A percentile compares a stretch with the other conserved stretches of the same genome.
Evolutionary conservation across 441 rosid genomes (phyloP).

Genomic region (Manihot esculenta): DNA sequence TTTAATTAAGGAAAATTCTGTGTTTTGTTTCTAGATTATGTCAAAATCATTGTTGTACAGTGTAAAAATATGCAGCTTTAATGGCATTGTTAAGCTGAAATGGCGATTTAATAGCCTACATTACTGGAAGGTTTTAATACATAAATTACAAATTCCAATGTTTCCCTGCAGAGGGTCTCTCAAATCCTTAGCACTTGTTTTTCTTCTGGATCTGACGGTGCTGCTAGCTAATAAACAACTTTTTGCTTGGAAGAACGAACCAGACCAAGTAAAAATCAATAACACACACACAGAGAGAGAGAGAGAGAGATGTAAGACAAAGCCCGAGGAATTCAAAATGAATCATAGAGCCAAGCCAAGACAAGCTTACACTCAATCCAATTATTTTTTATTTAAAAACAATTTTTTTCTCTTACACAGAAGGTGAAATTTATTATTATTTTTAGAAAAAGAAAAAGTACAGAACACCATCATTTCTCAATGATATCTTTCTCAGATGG

Average conservation of each 20-base stretch:
- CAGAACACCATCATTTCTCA: conserved; percentile 87
- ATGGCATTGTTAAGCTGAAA: conserved; percentile 24
- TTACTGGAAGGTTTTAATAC: conserved; percentile 28
- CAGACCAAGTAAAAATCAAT: conserved; percentile 36
- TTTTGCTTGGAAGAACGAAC: conserved; percentile 78
- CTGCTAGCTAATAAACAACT: conserved; percentile 57
- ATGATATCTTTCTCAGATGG: conserved; percentile 57
- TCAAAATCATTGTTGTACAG: background rate
- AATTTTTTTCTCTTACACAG: conserved; percentile 21
- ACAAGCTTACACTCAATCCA: conserved; percentile 32
- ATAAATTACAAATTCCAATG: conserved; percentile 55
- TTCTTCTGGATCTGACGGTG: conserved; percentile 62
- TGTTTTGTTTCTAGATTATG: conserved; percentile 1
- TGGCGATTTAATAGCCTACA: conserved; percentile 32
- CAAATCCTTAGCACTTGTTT: conserved; percentile 46
- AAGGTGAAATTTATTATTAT: background rate
- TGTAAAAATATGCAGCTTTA: conserved; percentile 20
- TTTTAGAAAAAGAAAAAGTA: conserved; percentile 39
- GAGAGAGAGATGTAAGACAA: conserved; percentile 35
- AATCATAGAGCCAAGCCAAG: conserved; percentile 40
- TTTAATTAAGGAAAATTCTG: conserved; percentile 1
- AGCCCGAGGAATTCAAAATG: conserved; percentile 37
- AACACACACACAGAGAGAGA: conserved; percentile 19
- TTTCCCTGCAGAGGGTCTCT: conserved; percentile 45
- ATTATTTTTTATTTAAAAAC: conserved; percentile 18